Evolutionary conservation across 208 protist species (phyloP).

Genomic region (Herpetomonas samuelpessoai): DNA sequence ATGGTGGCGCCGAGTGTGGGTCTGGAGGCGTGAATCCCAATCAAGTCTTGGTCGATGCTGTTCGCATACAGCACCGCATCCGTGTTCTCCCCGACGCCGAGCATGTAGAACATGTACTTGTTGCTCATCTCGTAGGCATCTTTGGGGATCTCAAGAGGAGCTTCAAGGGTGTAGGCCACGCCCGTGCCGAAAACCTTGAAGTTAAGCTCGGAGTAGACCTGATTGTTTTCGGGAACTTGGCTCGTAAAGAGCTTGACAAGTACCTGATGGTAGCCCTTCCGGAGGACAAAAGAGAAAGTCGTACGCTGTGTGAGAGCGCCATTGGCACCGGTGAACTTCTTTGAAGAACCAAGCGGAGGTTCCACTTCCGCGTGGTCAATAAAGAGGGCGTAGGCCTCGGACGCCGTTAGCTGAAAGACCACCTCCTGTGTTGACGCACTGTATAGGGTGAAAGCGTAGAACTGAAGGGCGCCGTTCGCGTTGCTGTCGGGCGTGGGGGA

Average conservation of each 20-base stretch:
- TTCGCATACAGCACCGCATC: neutral
- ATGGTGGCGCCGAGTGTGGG: neutral
- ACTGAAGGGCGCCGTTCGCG: neutral
- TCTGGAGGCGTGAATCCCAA: neutral
- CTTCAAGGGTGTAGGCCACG: neutral
- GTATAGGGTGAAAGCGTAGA: slow-evolving; percentile 8
- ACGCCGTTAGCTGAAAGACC: neutral
- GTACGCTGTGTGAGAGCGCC: neutral
- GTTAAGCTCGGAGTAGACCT: neutral
- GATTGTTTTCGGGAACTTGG: neutral
- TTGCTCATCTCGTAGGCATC: slow-evolving; percentile 1
- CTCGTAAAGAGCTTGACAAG: slow-evolving; percentile 2
- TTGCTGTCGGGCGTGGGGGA: neutral
- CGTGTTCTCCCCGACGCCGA: neutral
- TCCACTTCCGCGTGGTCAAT: neutral
- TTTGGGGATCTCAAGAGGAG: slow-evolving; percentile 1
- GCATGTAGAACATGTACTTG: neutral
- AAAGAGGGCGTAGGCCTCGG: neutral
- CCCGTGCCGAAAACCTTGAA: slow-evolving; percentile 2
- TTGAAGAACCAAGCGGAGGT: neutral
- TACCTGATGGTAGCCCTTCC: slow-evolving; percentile 5
- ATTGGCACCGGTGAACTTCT: neutral
- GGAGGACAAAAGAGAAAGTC: neutral
- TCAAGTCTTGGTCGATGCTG: neutral
- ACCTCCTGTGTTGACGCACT: neutral